phyloP scores from a whole-genome alignment of 345 rosid genomes.

The Salix koriyanagi region DNA sequence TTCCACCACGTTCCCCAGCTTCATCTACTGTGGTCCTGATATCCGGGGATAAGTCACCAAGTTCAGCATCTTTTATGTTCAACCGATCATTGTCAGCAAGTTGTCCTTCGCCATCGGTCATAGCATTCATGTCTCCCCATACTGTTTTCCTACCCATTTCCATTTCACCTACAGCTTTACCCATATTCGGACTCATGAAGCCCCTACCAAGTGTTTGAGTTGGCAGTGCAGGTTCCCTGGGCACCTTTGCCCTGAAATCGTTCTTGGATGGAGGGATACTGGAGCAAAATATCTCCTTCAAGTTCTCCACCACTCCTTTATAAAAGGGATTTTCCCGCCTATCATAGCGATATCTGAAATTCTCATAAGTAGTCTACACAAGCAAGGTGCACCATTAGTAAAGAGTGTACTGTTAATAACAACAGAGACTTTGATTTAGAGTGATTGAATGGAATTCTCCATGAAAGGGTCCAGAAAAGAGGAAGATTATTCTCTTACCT shows the following conservation, averaged over 20 bases:
- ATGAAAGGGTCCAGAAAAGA: neutral
- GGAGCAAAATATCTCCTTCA: constrained; percentile 71
- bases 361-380: constrained; percentile 92
- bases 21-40: constrained; percentile 64
- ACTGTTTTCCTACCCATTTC: constrained; percentile 97
- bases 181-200: constrained; percentile 97
- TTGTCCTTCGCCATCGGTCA: constrained; percentile 61
- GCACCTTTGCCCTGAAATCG: constrained; percentile 65
- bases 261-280: constrained; percentile 59
- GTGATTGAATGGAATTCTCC: neutral
- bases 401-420: neutral
- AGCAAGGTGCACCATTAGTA: neutral
- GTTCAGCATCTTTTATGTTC: constrained; percentile 77
- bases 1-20: constrained; percentile 49
- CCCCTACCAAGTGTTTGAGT: constrained; percentile 61
- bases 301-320: constrained; percentile 64
- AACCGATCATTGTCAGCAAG: constrained; percentile 49
- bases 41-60: constrained; percentile 67
- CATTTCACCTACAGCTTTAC: constrained; percentile 78
- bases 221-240: constrained; percentile 57
- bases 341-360: constrained; percentile 75
- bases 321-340: constrained; percentile 63
- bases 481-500: constrained; percentile 41
- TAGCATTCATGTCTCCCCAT: constrained; percentile 74
- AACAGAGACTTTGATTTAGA: neutral